Percentiles rank a stretch among this genome's conserved stretches.
Evolutionary conservation across 148 eudicot species (phyloP).

Genomic region (Cornus controversa): DNA sequence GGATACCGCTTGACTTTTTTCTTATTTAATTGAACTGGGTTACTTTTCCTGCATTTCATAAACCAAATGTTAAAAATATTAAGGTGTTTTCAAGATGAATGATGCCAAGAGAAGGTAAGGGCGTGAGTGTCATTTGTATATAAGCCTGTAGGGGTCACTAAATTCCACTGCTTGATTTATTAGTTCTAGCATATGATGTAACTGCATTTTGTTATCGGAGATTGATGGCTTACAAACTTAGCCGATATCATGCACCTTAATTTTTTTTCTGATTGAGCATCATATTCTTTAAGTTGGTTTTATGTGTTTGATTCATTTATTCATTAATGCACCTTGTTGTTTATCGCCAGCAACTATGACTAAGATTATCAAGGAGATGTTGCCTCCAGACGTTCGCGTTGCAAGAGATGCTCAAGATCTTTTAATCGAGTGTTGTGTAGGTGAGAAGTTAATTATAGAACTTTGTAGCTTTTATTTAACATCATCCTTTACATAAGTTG

Average conservation of each 20-base stretch:
- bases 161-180: neutral
- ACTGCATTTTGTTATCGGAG: neutral
- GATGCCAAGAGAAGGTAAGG: neutral
- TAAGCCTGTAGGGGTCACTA: neutral
- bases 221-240: neutral
- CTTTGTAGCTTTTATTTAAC: neutral
- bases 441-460: slow-evolving; percentile 38
- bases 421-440: slow-evolving; percentile 94
- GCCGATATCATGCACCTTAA: neutral
- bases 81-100: neutral
- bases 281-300: neutral
- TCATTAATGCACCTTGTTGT: slow-evolving; percentile 12
- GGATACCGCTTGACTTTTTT: neutral
- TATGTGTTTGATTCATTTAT: neutral
- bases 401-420: slow-evolving; percentile 98
- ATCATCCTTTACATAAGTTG: neutral
- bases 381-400: slow-evolving; percentile 97
- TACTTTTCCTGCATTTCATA: neutral
- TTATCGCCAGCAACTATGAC: slow-evolving; percentile 89
- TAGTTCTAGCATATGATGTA: neutral
- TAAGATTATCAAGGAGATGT: slow-evolving; percentile 96
- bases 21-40: neutral
- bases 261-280: neutral
- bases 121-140: neutral
- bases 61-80: neutral